Evolutionary conservation across 1,139 yeast species (phyloP), one percentile per base, ranked within the genome.

Genomic region (Debaryomycetaceae sp.): DNA sequence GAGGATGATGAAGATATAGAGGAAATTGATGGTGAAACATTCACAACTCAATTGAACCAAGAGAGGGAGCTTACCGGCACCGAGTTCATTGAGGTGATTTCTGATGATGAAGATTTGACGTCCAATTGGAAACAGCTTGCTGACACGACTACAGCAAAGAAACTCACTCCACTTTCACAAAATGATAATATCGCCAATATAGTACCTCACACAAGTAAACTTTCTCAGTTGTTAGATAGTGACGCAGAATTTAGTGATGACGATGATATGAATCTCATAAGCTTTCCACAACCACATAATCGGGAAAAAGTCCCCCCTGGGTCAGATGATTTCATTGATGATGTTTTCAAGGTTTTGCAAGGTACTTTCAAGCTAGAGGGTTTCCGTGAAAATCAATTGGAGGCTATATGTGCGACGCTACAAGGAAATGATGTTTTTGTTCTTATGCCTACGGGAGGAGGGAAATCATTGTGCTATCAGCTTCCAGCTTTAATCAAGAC

Each of bases 381-480:
- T 0, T 95, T 95, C 60, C 76, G 99, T 43, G 78, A 83, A 3
- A 88, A 93, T 60, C 99, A 95, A 60, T 67, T 84, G 37, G 95
- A 88, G 47, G 98, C 98, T 0, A 78, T 95, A 9, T 81, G 85
- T 54, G 84, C 96, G 0, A 85, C 97, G 0, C 68, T 95, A 34
- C 65, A 76, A 11, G 96, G 97, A 1, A 76, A 78, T 41, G 99
- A 95, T 62, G 96, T 88, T 0, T 89, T 95, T 68, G 97, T 95
- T 1, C 72, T 95, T 53, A 93, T 95, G 97, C 99, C 99, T 0
- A 95, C 99, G 0, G 99, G 99, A 38, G 99, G 99, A 42, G 99
- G 99, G 42, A 95, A 95, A 62, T 91, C 98, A 0, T 69, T 95
- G 37, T 95, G 99, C 60, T 95, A 91, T 63, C 99, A 95, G 63